Evolutionary conservation across 2,329 filamentous ascomycete species (phyloP), one percentile per base, ranked within the genome.

Genomic region (Aspergillus floridensis): DNA sequence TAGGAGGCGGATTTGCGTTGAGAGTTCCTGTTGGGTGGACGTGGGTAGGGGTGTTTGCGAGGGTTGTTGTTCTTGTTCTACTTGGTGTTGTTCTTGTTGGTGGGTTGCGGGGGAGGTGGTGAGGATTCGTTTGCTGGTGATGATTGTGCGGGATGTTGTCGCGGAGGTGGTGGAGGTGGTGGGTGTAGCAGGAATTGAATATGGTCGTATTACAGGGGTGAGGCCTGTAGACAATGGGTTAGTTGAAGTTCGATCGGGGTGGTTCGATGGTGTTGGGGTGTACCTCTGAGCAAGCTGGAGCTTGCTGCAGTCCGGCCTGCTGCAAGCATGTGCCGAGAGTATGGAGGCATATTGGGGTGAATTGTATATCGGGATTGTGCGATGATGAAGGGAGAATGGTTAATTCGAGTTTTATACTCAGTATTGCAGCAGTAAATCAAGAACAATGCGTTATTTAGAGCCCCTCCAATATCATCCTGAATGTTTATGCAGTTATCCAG

Each of bases 1-100:
- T 47, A 83, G 66, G 21, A 74, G 70, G 52, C 77, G 78, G 64
- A 80, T 71, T 57, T 75, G 68, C 49, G 73, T 70, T 41, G 75
- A 67, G 56, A 76, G 65, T 21, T 57, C 38, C 12, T 53, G 5
- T 29, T 10, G 26, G 26, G 26, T 29, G 19, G 14, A 16, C 22
- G 29, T 24, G 26, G 24, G 19, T 35, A 12, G n/a, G 11, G 26
- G 47, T 31, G 48, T 41, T 22, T 38, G 47, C 5, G 56, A 48
- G 44, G 26, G 63, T 48, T 53, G 61, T 52, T 57, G 60, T 58
- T 67, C 16, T 41, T 41, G 38, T 16, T 16, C 16, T 12, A 7
- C 32, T 44, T 44, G 38, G 14, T 35, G 32, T 41, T 41, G 38
- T 16, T 16, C 16, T 12, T n/a, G 11, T 44, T 44, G 38, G 14